Evolutionary conservation across 495 filamentous ascomycete species (phyloP).

Genomic region (Amniculicola lignicola): DNA sequence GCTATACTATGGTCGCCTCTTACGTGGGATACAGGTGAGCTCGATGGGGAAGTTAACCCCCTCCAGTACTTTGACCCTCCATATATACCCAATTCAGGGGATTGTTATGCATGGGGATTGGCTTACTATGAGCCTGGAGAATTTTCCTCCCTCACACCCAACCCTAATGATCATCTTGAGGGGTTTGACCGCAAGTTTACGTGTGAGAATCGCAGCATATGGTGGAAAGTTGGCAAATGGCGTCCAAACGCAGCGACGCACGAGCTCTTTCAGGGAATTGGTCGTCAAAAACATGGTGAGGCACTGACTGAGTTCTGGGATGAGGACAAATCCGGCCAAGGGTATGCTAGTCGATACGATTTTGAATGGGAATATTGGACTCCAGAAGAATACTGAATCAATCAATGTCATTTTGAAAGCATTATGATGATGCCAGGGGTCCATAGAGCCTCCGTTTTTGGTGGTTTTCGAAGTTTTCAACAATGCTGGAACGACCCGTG

Average conservation of each 20-base stretch:
- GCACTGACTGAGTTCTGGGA: conserved; percentile 1
- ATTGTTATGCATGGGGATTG: not conserved
- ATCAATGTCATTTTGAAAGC: too few species aligned
- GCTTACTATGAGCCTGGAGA: not conserved
- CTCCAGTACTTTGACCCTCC: not conserved
- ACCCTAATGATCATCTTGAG: not conserved
- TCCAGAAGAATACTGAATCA: too few species aligned
- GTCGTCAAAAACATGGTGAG: conserved; percentile 1
- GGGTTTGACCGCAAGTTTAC: too few species aligned
- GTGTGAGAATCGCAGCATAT: not conserved
- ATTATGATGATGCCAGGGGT: too few species aligned
- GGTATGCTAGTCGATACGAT: not conserved
- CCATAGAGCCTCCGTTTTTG: too few species aligned
- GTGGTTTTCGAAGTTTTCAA: too few species aligned
- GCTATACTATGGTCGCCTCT: conserved; percentile 7
- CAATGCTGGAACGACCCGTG: too few species aligned
- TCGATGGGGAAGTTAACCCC: not conserved
- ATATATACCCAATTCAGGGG: not conserved
- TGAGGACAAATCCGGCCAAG: not conserved
- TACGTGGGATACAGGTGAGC: not conserved
- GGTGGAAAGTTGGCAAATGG: conserved; percentile 10
- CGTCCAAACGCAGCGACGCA: not conserved
- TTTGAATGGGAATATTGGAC: too few species aligned
- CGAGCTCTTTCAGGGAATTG: conserved; percentile 1
- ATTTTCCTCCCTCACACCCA: not conserved